Percentiles rank a stretch among this genome's conserved stretches.
Conservation (phyloP, 169 alveolate species). For the Eimeria falciformis region DNA sequence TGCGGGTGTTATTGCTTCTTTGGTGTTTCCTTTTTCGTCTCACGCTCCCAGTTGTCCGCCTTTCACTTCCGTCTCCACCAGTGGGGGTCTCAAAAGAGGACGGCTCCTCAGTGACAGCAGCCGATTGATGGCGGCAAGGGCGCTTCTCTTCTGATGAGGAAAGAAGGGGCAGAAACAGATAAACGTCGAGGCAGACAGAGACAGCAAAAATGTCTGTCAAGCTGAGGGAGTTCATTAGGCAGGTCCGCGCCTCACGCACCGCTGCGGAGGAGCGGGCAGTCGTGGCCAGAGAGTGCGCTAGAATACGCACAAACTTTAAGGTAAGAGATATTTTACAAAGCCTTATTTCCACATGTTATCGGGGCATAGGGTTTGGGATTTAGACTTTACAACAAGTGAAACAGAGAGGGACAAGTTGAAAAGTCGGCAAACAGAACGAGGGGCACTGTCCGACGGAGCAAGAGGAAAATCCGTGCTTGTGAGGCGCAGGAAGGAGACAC, state of each 20-base stretch:
- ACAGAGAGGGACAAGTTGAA: background rate
- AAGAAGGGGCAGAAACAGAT: too few species aligned
- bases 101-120: too few species aligned
- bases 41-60: too few species aligned
- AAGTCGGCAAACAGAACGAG: background rate
- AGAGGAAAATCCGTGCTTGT: background rate
- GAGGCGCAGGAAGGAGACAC: conserved; percentile 85
- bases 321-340: too few species aligned
- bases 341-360: too few species aligned
- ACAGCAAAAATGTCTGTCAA: conserved; percentile 87
- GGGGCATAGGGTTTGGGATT: background rate
- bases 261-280: conserved; percentile 99
- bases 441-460: background rate
- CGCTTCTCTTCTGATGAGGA: too few species aligned
- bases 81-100: too few species aligned
- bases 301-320: conserved; percentile 97
- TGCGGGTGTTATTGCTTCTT: too few species aligned
- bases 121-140: too few species aligned
- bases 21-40: too few species aligned
- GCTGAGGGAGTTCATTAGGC: conserved; percentile 97
- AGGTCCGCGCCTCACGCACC: conserved; percentile 98
- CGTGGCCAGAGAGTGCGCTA: conserved; percentile 98
- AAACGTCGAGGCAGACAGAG: background rate
- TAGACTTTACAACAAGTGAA: background rate
- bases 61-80: too few species aligned